Evolutionary conservation across 495 filamentous ascomycete species (phyloP), one percentile per base, ranked within the genome.

Genomic region (Haplographium delicatum): DNA sequence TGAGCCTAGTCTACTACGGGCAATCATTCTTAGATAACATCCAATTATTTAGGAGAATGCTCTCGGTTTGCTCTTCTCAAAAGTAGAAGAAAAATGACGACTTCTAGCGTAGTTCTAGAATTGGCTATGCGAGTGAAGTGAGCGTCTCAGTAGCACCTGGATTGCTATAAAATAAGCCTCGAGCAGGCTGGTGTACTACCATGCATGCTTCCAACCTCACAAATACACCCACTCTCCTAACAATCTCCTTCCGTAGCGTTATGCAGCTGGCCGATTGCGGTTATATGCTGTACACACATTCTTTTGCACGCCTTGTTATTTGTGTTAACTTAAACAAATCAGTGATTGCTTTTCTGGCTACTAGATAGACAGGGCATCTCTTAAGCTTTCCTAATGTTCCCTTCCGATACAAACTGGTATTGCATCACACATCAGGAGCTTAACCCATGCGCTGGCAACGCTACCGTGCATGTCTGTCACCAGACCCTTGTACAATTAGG

Each of bases 371-470:
- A 37, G 37, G 23, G 7, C 25, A n/a, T n/a, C 23, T 53, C 27
- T 41, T 31, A 15, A 28, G 45, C 6, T 44, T 33, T 45, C 33
- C 22, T 45, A 37, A 40, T 60, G 44, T 54, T 51, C 37, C 47
- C 31, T 44, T 57, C 58, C 49, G 53, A 38, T 18, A 35, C 58
- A 57, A 61, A 57, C 58, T 45, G 51, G 31, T 38, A 37, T 44
- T 54, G 58, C 54, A 51, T 51, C 53, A 59, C 47, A 49, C 28
- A 44, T 54, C 53, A 48, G 35, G 28, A 40, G 58, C 57, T 60
- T 60, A 50, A 43, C 50, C 49, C 50, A 54, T 60, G 57, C 51
- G 58, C 34, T 61, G 58, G 50, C 58, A 59, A 40, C 53, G 58
- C 58, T 44, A 37, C 48, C 45, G 19, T 61, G 58, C 58, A 61